Conservation (phyloP, 768 basidiomycete species). For the Leccinum fibrillosum region DNA sequence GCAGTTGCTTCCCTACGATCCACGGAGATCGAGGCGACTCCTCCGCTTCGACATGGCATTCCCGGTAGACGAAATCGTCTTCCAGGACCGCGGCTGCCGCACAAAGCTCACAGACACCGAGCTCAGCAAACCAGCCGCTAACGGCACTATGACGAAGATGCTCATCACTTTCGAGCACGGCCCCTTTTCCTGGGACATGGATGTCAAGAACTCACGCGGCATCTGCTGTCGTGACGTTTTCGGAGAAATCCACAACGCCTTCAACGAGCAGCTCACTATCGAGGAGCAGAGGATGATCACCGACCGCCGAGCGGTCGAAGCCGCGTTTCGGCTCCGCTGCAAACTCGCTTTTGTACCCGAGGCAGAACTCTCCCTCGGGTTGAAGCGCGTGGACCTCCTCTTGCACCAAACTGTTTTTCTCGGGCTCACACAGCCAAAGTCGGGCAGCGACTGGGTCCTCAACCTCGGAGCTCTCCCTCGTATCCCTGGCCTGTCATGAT, state of each 20-base stretch:
- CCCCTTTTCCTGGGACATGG: constrained; percentile 38
- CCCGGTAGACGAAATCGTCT: constrained; percentile 33
- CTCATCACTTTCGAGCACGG: constrained; percentile 40
- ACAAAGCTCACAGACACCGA: constrained; percentile 36
- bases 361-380: constrained; percentile 44
- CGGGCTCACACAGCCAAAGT: constrained; percentile 41
- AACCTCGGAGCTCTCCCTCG: constrained; percentile 22
- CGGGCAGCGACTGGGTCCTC: constrained; percentile 36
- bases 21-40: constrained; percentile 31
- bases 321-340: constrained; percentile 47
- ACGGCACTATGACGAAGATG: constrained; percentile 46
- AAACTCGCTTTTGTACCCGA: constrained; percentile 38
- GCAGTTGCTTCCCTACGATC: constrained; percentile 44
- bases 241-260: constrained; percentile 50
- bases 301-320: constrained; percentile 33
- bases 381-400: constrained; percentile 56
- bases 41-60: constrained; percentile 53
- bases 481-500: constrained; percentile 9
- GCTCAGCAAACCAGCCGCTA: constrained; percentile 41
- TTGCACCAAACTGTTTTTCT: constrained; percentile 51
- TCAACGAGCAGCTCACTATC: constrained; percentile 41
- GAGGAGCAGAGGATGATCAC: constrained; percentile 40
- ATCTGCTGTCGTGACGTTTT: constrained; percentile 60
- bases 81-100: constrained; percentile 23
- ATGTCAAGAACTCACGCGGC: constrained; percentile 41